These are phyloP conservation scores for Trypanosoma cruzi DNA, from an alignment of 208 protist species.

Conservation along the genomic window DNA sequence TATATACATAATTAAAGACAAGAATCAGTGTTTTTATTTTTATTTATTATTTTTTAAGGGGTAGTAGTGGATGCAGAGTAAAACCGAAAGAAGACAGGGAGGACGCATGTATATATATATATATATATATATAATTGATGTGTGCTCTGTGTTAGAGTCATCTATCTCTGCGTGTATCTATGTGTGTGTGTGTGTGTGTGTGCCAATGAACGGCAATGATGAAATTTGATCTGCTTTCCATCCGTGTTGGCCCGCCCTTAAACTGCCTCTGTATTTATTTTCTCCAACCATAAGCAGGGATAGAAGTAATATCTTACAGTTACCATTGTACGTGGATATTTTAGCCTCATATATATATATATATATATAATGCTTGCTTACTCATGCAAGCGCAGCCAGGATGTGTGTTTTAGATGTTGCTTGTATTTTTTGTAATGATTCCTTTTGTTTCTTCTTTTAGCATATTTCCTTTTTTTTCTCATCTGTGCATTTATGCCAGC, in stretches of 20 bases:
- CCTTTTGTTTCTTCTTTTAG: background rate
- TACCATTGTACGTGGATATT: background rate
- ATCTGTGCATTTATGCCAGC: background rate
- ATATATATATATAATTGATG: no score
- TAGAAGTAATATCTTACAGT: background rate
- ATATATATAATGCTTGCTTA: no score
- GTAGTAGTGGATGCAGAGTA: no score
- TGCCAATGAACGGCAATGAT: background rate
- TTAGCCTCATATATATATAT: no score
- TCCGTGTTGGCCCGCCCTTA: background rate
- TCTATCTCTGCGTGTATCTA: no score
- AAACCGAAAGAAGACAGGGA: no score
- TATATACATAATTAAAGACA: slow-evolving; percentile 3
- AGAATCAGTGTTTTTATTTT: slow-evolving; percentile 2
- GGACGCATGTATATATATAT: background rate
- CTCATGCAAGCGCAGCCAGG: background rate
- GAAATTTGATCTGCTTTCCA: background rate
- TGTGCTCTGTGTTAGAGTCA: no score
- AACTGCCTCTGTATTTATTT: background rate
- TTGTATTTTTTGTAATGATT: background rate
- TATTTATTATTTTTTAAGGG: background rate
- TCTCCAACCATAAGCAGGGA: background rate
- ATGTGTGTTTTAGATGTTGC: background rate
- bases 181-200: background rate
- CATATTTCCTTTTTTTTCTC: background rate